phyloP scores from a whole-genome alignment of 2,329 filamentous ascomycete genomes.

The Fusarium mangiferae region DNA sequence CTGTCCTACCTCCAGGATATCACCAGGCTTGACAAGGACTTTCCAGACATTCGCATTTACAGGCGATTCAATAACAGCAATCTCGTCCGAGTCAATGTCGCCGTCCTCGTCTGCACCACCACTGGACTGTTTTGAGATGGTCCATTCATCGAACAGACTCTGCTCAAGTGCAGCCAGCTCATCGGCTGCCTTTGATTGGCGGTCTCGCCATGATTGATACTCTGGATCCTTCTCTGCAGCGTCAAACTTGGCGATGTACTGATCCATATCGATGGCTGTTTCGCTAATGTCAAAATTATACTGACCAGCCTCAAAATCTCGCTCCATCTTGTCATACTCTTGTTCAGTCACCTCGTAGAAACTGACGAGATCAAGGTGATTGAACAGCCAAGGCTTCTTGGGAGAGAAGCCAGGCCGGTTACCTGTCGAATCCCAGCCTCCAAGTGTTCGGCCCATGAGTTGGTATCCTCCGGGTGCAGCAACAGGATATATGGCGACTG shows the following conservation, averaged over 20 bases:
- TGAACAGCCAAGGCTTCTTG: slow-evolving; percentile 32
- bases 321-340: slow-evolving; percentile 45
- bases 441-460: slow-evolving; percentile 48
- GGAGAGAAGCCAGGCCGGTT: slow-evolving; percentile 45
- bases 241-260: slow-evolving; percentile 32
- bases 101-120: not conserved
- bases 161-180: not conserved
- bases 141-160: not conserved
- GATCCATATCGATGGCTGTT: slow-evolving; percentile 45
- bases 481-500: slow-evolving; percentile 51
- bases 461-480: slow-evolving; percentile 54
- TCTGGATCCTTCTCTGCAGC: not conserved
- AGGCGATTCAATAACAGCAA: not conserved
- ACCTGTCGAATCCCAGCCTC: slow-evolving; percentile 50
- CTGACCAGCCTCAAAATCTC: slow-evolving; percentile 45
- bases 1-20: not conserved
- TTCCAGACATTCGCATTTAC: slow-evolving; percentile 1
- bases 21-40: not conserved
- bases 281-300: slow-evolving; percentile 45
- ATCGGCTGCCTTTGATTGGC: not conserved
- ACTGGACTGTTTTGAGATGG: not conserved
- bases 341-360: slow-evolving; percentile 50
- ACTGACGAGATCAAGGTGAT: not conserved
- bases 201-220: not conserved
- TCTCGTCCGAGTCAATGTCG: not conserved